Base-by-base conservation (phyloP, 2,329 filamentous ascomycete genomes). In the Ustulina deusta region DNA sequence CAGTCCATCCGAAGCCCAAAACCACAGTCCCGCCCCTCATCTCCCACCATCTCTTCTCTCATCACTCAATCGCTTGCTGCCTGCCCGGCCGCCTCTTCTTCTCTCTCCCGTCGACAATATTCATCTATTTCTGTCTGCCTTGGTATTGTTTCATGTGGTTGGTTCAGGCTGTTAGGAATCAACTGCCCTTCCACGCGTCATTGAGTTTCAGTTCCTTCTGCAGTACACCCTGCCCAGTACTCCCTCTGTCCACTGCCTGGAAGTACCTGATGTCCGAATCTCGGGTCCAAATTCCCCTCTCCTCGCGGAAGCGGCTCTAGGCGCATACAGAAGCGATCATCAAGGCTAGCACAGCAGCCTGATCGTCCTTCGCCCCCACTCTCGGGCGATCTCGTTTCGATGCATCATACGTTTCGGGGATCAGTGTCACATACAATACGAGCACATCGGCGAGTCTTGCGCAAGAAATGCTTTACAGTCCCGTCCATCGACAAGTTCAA, bases 301-400 rank as follows among this genome's bases (percentile, higher is more conserved):
- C 9, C 29, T 52, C 56, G 36, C 38, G 25, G 58, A 51, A 22
- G 36, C 22, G 15, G 20, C 58, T 40, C 58, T 42, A 55, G 46
- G 58, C 58, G 32, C 40, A 65, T 57, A 38, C 62, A 57, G 54
- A 49, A 59, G 62, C 52, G 62, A 68, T 65, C 66, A 58, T 65
- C 59, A 34, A 56, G 44, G 52, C 66, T 49, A 58, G 46, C 60
- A 55, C 65, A 46, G 48, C 58, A 54, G 52, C 20, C 58, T 56
- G 49, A 57, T 49, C 51, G 54, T 66, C 59, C 56, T 63, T 46
- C 44, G 64, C 67, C 68, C 68, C 67, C 68, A 64, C 61, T 44
- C 52, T 62, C 49, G 27, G 57, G 38, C 46, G 25, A 65, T 64
- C 60, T 67, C 36, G 22, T 62, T 61, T 61, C 61, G 13, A 61